Conservation (phyloP, 768 basidiomycete species). For the Trametes villosa region DNA sequence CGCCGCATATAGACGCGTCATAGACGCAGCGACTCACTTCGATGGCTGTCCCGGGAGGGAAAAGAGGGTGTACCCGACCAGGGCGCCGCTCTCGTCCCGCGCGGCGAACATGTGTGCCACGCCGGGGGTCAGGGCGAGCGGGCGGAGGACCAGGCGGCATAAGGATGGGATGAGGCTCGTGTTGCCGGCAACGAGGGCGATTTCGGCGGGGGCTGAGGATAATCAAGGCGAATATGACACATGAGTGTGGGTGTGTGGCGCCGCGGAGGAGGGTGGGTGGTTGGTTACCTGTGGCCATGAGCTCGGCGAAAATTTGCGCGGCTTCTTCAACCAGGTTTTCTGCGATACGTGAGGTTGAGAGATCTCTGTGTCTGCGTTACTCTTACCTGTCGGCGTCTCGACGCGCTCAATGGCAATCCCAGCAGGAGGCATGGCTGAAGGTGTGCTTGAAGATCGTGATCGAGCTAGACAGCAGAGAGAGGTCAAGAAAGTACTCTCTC, state of each 20-base stretch:
- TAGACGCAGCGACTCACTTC: slow-evolving; percentile 6
- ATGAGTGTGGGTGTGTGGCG: too few relatives aligned
- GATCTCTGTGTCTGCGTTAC: too few relatives aligned
- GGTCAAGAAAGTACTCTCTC: too few relatives aligned
- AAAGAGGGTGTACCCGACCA: slow-evolving; percentile 22
- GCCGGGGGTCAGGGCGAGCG: slow-evolving; percentile 6
- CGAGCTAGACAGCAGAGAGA: too few relatives aligned
- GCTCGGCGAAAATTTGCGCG: slow-evolving; percentile 1
- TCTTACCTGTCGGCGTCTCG: slow-evolving; percentile 3
- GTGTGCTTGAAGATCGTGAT: too few relatives aligned
- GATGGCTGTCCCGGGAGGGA: slow-evolving; percentile 18
- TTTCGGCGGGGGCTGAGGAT: slow-evolving; percentile 12
- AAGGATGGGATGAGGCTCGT: slow-evolving; percentile 8
- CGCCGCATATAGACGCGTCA: background rate
- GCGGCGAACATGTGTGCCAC: slow-evolving; percentile 19
- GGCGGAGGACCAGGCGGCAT: slow-evolving; percentile 5
- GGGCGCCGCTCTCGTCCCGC: slow-evolving; percentile 17
- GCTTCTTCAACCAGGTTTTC: slow-evolving; percentile 10
- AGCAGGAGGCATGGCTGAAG: background rate
- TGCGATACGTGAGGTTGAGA: background rate
- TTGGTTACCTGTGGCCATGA: slow-evolving; percentile 9
- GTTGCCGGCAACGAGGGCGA: slow-evolving; percentile 11
- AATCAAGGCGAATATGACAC: background rate
- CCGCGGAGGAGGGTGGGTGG: background rate
- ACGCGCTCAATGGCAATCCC: background rate